Evolutionary conservation across 2,329 filamentous ascomycete genomes (phyloP), one percentile per base, ranked within the genome.

Genomic region (Botrytis aclada): DNA sequence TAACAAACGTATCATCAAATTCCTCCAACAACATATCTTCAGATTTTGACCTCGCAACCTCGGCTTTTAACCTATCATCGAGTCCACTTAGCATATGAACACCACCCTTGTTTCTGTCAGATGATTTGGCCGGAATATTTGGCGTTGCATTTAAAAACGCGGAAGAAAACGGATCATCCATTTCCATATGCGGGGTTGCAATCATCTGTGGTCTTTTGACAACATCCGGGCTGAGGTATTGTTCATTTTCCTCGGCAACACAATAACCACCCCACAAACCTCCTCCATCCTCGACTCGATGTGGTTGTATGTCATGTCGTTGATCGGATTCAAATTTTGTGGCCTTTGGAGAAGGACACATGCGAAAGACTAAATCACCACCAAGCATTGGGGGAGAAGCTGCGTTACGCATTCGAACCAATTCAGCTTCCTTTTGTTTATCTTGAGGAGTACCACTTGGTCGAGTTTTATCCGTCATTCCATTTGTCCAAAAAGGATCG

Each of bases 341-440:
- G 71, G 90, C 88, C 81, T 95, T 91, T 9, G 95, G 95, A 39
- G 95, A 97, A 16, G 88, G 86, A 80, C 94, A 97, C 80, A 88
- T 88, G 47, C 94, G 93, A 81, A 98, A 97, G 39, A 86, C 85
- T 71, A 98, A 87, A 77, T 97, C 92, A 73, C 86, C 84, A 72
- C 95, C 95, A 18, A 97, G 88, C 94, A 98, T 97, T 16, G 95
- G 95, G 58, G 95, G 95, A 60, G 86, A 87, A 39, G 87, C 86
- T 61, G 85, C 84, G 74, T 89, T 90, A 34, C 86, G 86, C 84
- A 89, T 87, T 39, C 85, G 84, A 74, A 86, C 83, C 56, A 88
- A 77, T 65, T 78, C 80, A 47, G 77, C 78, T 74, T 81, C 80
- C 41, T 79, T 79, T 37, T 77, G 71, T 54, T 72, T 74, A 62